Evolutionary conservation across 495 filamentous ascomycete species (phyloP).

Genomic region (Neurospora sp.): DNA sequence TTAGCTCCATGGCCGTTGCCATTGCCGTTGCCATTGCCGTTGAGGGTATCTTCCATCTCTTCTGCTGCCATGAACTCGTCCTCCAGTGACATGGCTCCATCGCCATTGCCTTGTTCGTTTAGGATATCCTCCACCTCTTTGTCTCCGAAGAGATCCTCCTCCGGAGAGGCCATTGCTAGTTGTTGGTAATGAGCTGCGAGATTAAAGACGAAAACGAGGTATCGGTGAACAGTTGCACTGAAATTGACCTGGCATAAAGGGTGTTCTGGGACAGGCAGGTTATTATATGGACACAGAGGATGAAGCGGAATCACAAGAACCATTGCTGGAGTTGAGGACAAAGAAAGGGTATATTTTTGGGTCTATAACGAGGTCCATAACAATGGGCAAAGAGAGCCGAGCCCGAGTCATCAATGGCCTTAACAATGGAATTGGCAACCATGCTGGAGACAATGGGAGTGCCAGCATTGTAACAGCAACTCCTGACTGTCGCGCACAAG

Average conservation of each 20-base stretch:
- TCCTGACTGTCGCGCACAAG: background rate
- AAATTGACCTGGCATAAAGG: background rate
- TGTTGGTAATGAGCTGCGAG: background rate
- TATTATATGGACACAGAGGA: background rate
- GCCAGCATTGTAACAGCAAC: background rate
- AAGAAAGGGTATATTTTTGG: background rate
- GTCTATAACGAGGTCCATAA: background rate
- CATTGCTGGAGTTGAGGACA: background rate
- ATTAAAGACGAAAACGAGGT: background rate
- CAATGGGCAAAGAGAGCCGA: background rate
- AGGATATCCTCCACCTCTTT: background rate
- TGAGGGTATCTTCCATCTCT: background rate
- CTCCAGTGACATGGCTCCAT: background rate
- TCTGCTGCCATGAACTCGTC: background rate
- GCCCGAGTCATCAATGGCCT: background rate
- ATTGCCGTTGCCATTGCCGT: background rate
- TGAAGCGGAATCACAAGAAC: background rate
- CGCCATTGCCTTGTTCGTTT: background rate
- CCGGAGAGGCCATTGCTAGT: background rate
- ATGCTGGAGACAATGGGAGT: background rate
- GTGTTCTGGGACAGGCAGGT: background rate
- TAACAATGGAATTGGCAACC: background rate
- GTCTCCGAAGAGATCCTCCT: background rate
- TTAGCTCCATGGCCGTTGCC: background rate
- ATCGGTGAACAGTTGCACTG: background rate